Base-by-base conservation (phyloP, 805 yeast species). In the Metschnikowia henanensis region DNA sequence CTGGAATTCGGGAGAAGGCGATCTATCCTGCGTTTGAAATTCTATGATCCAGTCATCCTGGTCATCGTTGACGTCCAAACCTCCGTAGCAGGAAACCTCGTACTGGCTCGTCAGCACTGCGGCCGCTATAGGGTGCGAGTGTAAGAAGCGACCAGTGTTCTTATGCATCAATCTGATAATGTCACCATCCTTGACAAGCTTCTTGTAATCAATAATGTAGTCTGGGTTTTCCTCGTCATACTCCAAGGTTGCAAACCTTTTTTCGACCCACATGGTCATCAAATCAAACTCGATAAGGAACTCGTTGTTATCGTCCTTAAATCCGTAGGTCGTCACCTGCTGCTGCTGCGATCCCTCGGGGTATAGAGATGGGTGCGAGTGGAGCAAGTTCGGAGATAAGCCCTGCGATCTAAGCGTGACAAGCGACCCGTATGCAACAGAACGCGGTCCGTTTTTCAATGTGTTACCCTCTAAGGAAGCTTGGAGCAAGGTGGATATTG, bases 261-360 rank as follows among this genome's bases (percentile, higher is more conserved):
- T 42, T 18, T 61, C 61, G 22, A 47, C 47, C 15, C 37, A 31
- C 2, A 64, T 61, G 30, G 72, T 68, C 6, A 67, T 75, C 62
- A 86, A 73, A 22, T 73, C 75, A 57, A 55, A 55, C 37, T 55
- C 58, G 15, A 55, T 20, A 18, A 47, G 18, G 26, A 55, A 55
- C 33, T 51, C 53, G 35, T 55, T 55, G 45, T 55, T 55, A 3
- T 41, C 43, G 42, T 55, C 98, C 61, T 88, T 88, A 65, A 82
- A 89, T 16, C 91, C 87, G 64, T 94, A 94, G 6, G 94, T 87
- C 21, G 99, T 94, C 38, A 94, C 76, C 66, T 94, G 99, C 64
- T 91, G 97, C 68, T 94, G 98, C 50, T 78, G 76, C 2, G 97
- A 87, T 3, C 98, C 98, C 51, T 81, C 89, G n/a, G 99, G 99